Evolutionary conservation across 805 yeast species (phyloP), one percentile per base, ranked within the genome.

Genomic region (Starmerella apis): DNA sequence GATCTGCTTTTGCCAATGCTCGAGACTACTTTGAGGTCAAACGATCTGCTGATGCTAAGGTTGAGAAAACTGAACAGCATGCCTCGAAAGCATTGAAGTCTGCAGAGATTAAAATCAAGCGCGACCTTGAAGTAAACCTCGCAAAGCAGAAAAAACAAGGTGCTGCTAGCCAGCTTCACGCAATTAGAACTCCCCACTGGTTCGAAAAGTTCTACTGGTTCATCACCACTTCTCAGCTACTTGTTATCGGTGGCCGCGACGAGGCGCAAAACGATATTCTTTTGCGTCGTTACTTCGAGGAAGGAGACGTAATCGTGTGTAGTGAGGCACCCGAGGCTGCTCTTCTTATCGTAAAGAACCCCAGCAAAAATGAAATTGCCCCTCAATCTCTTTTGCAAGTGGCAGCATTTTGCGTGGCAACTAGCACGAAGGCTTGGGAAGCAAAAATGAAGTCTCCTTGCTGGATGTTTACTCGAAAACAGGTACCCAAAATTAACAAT

Each of bases 171-270:
- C 52, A 55, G 10, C 67, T 82, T 50, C 80, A 76, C 54, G 78
- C 76, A 33, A 68, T 83, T 28, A 74, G 96, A 43, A 71, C 76
- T 4, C 86, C 86, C 43, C 81, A 72, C 62, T 88, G 96, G 85
- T 92, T 92, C 68, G 98, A 92, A 63, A 92, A 90, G 65, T 90
- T 81, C 65, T 79, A 74, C 61, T 92, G 98, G 98, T 92, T 92
- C 61, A 71, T 88, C n/a, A 77, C 96, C 0, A 79, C 81, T 56
- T 45, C 51, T n/a, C 88, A 92, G 0, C 87, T 83, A 61, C 68
- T 92, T 45, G 83, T 94, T 51, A 65, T 92, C 48, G 86, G 88
- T 43, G 97, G 96, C 1, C 78, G 86, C 55, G 96, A 92, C 62
- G 76, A 73, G 20, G 64, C 77, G 4, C 97, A 90, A 63, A 73